Percentiles rank a stretch among this genome's conserved stretches.
phyloP scores from a whole-genome alignment of 1,284 basidiomycete genomes.

The Meira nashicola region DNA sequence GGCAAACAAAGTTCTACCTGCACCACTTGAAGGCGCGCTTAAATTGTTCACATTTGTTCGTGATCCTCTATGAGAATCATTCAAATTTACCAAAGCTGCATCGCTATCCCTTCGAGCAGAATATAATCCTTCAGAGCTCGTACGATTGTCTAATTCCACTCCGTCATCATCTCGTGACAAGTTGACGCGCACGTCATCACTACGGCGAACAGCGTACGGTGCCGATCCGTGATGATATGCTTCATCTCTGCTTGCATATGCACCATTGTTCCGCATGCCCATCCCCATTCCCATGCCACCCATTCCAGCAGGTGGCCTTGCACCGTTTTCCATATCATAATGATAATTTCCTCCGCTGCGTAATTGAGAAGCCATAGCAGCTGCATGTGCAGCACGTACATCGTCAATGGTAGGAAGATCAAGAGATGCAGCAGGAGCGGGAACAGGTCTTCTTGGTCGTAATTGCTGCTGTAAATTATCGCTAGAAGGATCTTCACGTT shows the following conservation, averaged over 20 bases:
- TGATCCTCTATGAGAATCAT: background rate
- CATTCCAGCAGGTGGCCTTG: slow-evolving; percentile 4
- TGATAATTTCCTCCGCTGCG: slow-evolving; percentile 3
- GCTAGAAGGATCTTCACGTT: slow-evolving; percentile 17
- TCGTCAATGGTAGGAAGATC: slow-evolving; percentile 51
- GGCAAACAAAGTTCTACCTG: background rate
- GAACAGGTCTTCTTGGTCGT: slow-evolving; percentile 17
- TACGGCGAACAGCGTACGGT: background rate
- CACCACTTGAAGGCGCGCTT: too few relatives aligned
- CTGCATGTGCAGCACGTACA: slow-evolving; percentile 44
- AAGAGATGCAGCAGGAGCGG: slow-evolving; percentile 33
- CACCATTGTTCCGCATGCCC: slow-evolving; percentile 5
- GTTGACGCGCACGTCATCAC: background rate
- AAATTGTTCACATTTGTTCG: background rate
- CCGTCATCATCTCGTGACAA: slow-evolving; percentile 3
- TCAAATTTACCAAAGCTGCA: slow-evolving; percentile 4
- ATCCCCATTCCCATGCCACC: slow-evolving; percentile 14
- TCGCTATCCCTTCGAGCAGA: background rate
- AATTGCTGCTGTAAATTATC: slow-evolving; percentile 21
- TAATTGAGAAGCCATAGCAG: slow-evolving; percentile 20
- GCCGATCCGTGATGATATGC: background rate
- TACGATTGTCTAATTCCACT: slow-evolving; percentile 9
- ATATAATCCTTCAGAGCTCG: slow-evolving; percentile 3
- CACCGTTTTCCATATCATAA: slow-evolving; percentile 10
- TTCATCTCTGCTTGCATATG: background rate